Evolutionary conservation across 2,329 filamentous ascomycete genomes (phyloP).

Genomic region (Cylindrodendrum hubeiense): DNA sequence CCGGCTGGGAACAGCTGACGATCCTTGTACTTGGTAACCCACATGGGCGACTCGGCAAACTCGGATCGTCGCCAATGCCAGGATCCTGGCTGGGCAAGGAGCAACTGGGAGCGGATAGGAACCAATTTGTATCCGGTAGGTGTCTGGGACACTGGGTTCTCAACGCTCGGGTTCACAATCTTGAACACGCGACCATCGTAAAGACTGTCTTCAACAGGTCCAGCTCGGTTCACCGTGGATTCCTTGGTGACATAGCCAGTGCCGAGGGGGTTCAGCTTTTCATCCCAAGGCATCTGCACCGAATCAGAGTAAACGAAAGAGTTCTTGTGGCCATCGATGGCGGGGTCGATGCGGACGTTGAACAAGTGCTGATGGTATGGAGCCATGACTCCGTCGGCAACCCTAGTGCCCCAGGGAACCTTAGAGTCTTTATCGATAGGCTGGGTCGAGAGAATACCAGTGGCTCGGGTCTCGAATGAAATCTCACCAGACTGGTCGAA

Average conservation of each 20-base stretch:
- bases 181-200: constrained; percentile 63
- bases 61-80: constrained; percentile 54
- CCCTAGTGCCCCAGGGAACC: constrained; percentile 69
- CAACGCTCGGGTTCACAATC: constrained; percentile 59
- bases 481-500: constrained; percentile 74
- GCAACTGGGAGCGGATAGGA: constrained; percentile 58
- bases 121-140: constrained; percentile 62
- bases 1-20: constrained; percentile 58
- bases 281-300: constrained; percentile 54
- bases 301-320: constrained; percentile 59
- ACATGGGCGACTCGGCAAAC: constrained; percentile 57
- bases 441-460: constrained; percentile 73
- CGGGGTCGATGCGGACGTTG: constrained; percentile 72
- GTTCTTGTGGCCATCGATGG: constrained; percentile 66
- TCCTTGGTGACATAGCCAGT: constrained; percentile 68
- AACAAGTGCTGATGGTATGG: constrained; percentile 80
- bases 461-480: constrained; percentile 73
- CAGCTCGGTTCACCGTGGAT: constrained; percentile 57
- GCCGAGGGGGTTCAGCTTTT: constrained; percentile 69
- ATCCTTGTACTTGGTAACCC: constrained; percentile 57
- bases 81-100: constrained; percentile 57
- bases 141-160: constrained; percentile 56
- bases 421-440: constrained; percentile 66
- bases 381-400: constrained; percentile 73
- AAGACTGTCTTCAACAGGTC: constrained; percentile 66